Evolutionary conservation across 768 basidiomycete genomes (phyloP).

Genomic region (Pleurotus salmoneostramineus): DNA sequence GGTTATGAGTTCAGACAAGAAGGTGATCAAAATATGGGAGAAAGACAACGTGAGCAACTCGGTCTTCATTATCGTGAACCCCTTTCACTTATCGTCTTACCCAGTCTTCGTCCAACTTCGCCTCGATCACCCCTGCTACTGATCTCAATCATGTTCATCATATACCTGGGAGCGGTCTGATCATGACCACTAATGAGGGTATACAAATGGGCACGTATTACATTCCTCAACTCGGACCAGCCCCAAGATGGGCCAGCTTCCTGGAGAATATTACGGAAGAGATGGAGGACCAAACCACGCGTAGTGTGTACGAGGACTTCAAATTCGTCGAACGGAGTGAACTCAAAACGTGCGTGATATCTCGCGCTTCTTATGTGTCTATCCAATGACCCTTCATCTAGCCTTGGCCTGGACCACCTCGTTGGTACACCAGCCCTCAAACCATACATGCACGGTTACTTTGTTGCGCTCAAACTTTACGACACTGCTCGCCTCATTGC

Average conservation of each 20-base stretch:
- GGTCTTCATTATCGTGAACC: neutral
- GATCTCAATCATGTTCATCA: constrained; percentile 92
- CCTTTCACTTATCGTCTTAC: neutral
- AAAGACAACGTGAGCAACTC: constrained; percentile 60
- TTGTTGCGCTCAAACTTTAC: constrained; percentile 93
- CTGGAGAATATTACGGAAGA: constrained; percentile 98
- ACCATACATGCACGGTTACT: constrained; percentile 99
- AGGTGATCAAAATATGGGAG: constrained; percentile 98
- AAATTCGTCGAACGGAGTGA: constrained; percentile 93
- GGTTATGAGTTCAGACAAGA: constrained; percentile 90
- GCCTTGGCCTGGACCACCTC: constrained; percentile 93
- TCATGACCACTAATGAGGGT: constrained; percentile 95
- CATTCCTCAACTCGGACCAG: constrained; percentile 93
- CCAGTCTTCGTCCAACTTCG: constrained; percentile 82
- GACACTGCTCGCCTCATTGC: constrained; percentile 93
- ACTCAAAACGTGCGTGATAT: constrained; percentile 65
- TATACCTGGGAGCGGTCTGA: constrained; percentile 80
- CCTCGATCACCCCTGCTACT: constrained; percentile 85
- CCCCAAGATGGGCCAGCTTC: constrained; percentile 96
- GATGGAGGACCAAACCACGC: constrained; percentile 84
- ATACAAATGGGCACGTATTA: constrained; percentile 94
- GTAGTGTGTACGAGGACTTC: constrained; percentile 90
- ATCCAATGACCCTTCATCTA: constrained; percentile 24
- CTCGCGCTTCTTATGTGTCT: constrained; percentile 3
- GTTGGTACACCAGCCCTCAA: constrained; percentile 93